These are phyloP conservation scores for Didymella pomorum DNA, from an alignment of 2,329 filamentous ascomycete species.

Conservation along the genomic window DNA sequence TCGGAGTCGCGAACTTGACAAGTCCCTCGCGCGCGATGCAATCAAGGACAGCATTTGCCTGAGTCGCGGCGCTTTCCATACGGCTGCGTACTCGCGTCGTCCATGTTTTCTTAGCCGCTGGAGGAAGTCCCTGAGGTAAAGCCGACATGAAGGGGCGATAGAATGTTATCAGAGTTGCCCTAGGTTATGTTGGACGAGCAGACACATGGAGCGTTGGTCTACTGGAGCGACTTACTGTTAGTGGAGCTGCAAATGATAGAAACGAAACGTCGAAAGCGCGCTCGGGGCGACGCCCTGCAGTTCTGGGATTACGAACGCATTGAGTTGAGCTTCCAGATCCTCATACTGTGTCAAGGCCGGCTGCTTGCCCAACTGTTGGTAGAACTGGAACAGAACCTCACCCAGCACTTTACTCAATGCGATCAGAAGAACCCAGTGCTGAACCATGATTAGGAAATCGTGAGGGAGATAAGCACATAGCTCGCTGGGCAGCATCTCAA, in stretches of 20 bases:
- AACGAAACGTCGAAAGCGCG: conserved; percentile 1
- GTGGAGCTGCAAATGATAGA: conserved; percentile 14
- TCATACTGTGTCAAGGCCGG: conserved; percentile 3
- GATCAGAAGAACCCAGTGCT: conserved; percentile 8
- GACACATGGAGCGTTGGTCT: background rate
- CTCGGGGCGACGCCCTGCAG: background rate
- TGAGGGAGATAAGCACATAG: background rate
- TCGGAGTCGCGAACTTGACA: conserved; percentile 12
- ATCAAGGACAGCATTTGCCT: conserved; percentile 10
- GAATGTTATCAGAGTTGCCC: conserved; percentile 15
- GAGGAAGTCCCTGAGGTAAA: background rate
- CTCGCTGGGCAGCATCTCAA: background rate
- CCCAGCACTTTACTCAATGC: conserved; percentile 6
- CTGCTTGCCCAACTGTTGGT: conserved; percentile 3
- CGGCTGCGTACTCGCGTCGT: conserved; percentile 1
- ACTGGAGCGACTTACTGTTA: conserved; percentile 4
- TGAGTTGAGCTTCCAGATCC: conserved; percentile 2
- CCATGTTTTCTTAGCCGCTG: background rate
- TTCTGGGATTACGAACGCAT: background rate
- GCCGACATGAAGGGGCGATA: conserved; percentile 14
- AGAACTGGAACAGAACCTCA: conserved; percentile 7
- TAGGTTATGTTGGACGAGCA: background rate
- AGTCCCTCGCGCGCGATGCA: conserved; percentile 13
- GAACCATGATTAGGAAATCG: background rate
- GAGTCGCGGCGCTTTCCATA: conserved; percentile 13